Percentiles rank a stretch among this genome's conserved stretches.
These are phyloP conservation scores for Gracilariopsis chorda DNA, from an alignment of 23 red algal genomes.

Conservation along the genomic window DNA sequence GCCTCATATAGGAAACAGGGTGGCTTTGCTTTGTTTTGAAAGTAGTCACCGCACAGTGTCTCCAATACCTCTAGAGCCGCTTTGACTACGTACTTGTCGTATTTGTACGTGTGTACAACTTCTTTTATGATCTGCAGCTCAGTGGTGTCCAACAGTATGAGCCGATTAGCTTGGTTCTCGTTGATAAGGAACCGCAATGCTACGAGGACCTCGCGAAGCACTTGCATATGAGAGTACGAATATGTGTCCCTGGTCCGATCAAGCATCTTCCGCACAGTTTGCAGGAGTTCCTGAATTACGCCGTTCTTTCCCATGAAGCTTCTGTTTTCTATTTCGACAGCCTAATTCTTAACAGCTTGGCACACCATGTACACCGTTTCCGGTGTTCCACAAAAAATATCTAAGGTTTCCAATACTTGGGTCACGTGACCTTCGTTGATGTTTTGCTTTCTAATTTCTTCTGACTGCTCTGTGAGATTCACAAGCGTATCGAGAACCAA, in stretches of 20 bases:
- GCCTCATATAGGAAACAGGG: not conserved
- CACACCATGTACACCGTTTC: not conserved
- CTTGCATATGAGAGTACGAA: not conserved
- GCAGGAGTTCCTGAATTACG: not conserved
- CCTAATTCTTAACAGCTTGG: not conserved
- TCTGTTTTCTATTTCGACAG: not conserved
- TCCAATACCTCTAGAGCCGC: not conserved
- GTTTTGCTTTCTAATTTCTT: conserved; percentile 8
- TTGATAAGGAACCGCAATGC: not conserved
- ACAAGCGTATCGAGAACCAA: not conserved
- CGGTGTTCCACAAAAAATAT: not conserved
- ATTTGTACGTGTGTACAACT: not conserved
- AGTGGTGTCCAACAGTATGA: not conserved
- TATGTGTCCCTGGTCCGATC: not conserved
- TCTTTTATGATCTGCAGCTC: not conserved
- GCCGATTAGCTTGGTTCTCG: not conserved
- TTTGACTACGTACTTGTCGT: not conserved
- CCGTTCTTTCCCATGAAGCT: not conserved
- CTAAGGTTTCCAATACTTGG: not conserved
- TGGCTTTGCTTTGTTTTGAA: not conserved
- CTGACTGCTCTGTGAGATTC: not conserved
- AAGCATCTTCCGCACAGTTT: not conserved
- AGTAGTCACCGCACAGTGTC: not conserved
- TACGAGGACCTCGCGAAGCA: not conserved
- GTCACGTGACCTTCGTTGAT: not conserved